Evolutionary conservation across 2,329 filamentous ascomycete species (phyloP).

Genomic region (Xylariaceae sp.): DNA sequence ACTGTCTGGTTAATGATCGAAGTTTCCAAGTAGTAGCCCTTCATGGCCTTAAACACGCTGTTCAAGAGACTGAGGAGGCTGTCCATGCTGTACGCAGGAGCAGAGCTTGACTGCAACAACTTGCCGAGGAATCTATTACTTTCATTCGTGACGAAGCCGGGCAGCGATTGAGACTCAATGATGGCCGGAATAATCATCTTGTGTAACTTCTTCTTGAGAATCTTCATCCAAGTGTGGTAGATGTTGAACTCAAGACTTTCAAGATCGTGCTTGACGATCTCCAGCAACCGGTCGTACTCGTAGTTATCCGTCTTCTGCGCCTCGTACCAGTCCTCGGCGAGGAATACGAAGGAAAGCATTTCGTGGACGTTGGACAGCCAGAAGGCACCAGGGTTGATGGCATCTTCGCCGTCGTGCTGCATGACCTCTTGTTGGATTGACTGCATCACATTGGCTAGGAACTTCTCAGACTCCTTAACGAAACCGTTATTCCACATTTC

Average conservation of each 20-base stretch:
- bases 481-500: slow-evolving; percentile 99
- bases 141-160: slow-evolving; percentile 97
- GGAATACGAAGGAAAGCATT: slow-evolving; percentile 98
- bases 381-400: slow-evolving; percentile 94
- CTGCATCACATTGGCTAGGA: slow-evolving; percentile 99
- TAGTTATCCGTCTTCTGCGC: slow-evolving; percentile 99
- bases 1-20: slow-evolving; percentile 93
- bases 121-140: slow-evolving; percentile 98
- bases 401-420: slow-evolving; percentile 96
- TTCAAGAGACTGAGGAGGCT: slow-evolving; percentile 93
- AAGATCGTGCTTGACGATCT: slow-evolving; percentile 98
- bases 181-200: slow-evolving; percentile 99
- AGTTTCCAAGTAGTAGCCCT: slow-evolving; percentile 95
- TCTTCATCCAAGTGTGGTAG: slow-evolving; percentile 99
- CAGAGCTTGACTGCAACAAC: slow-evolving; percentile 81
- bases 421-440: slow-evolving; percentile 99
- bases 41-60: slow-evolving; percentile 98
- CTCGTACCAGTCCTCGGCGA: slow-evolving; percentile 99
- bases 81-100: slow-evolving; percentile 98
- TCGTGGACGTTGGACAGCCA: slow-evolving; percentile 99
- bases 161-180: slow-evolving; percentile 96
- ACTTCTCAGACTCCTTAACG: slow-evolving; percentile 97
- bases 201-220: slow-evolving; percentile 96
- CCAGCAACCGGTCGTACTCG: slow-evolving; percentile 92
- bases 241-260: slow-evolving; percentile 99